Conservation (phyloP, 495 filamentous ascomycete species). For the Physcia stellaris region DNA sequence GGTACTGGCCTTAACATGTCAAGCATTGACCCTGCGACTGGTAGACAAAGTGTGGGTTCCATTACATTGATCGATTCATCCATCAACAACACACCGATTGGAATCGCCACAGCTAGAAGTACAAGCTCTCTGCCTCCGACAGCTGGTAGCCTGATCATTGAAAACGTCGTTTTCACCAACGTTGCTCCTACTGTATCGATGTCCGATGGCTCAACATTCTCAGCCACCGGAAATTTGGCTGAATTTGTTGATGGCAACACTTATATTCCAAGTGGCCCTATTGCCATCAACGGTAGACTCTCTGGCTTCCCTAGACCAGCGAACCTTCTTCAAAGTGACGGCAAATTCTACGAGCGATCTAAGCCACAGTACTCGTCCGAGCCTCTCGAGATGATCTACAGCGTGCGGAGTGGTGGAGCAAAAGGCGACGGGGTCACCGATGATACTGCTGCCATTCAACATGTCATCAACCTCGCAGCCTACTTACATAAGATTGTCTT, state of each 20-base stretch:
- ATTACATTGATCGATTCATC: constrained; percentile 41
- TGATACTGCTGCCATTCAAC: constrained; percentile 41
- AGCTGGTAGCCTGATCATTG: constrained; percentile 43
- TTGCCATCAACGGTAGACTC: constrained; percentile 25
- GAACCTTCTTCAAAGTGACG: constrained; percentile 23
- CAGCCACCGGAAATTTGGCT: constrained; percentile 39
- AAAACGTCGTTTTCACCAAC: constrained; percentile 55
- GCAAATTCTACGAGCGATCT: constrained; percentile 48
- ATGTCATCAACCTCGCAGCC: constrained; percentile 27
- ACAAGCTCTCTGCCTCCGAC: constrained; percentile 21
- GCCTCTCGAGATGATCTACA: constrained; percentile 40
- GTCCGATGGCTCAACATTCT: constrained; percentile 34
- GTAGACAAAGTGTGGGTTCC: constrained; percentile 30
- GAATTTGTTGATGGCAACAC: constrained; percentile 41
- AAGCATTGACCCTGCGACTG: constrained; percentile 20
- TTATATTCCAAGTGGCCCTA: constrained; percentile 30
- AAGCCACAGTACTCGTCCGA: constrained; percentile 52
- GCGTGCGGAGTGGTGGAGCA: constrained; percentile 43
- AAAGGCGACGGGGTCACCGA: constrained; percentile 60
- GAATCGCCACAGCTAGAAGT: constrained; percentile 43
- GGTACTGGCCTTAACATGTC: constrained; percentile 35
- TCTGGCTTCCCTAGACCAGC: constrained; percentile 25
- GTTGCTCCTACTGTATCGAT: constrained; percentile 42
- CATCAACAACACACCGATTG: constrained; percentile 49
- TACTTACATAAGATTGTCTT: constrained; percentile 31